Evolutionary conservation across 139 green algal genomes (phyloP).

Genomic region (Coelastrella sp.): DNA sequence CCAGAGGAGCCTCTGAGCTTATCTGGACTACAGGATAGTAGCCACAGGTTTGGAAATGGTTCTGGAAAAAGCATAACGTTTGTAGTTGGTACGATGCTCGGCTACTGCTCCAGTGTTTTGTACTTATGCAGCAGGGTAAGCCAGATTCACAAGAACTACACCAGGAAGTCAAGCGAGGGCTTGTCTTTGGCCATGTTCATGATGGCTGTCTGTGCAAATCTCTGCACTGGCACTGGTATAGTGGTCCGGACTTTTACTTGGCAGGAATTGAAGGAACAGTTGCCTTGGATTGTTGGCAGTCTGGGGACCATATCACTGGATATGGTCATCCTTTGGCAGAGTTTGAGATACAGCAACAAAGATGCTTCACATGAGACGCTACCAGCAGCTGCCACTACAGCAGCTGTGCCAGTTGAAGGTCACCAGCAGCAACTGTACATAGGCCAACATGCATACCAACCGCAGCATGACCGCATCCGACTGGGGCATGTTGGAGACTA

Average conservation of each 20-base stretch:
- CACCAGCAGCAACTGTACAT: background rate
- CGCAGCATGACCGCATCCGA: background rate
- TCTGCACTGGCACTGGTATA: constrained; percentile 82
- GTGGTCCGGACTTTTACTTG: constrained; percentile 69
- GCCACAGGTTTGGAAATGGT: background rate
- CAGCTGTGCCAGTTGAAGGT: background rate
- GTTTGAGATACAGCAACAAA: constrained; percentile 11
- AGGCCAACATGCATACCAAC: background rate
- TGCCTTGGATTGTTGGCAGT: constrained; percentile 87
- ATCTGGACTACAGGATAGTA: background rate
- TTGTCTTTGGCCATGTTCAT: constrained; percentile 86
- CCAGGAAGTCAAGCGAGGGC: constrained; percentile 73
- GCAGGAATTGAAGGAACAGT: constrained; percentile 67
- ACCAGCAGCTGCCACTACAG: background rate
- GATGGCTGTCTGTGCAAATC: constrained; percentile 82
- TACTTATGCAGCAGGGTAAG: constrained; percentile 85
- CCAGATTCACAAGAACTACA: constrained; percentile 88
- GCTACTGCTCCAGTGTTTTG: constrained; percentile 78
- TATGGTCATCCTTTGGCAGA: constrained; percentile 78
- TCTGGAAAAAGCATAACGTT: background rate
- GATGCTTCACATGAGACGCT: background rate
- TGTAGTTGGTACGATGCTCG: constrained; percentile 64
- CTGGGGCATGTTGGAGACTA: background rate
- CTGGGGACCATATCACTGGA: constrained; percentile 90
- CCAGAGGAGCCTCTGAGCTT: background rate